phyloP scores from a whole-genome alignment of 176 grass and related monocot genomes.

The Oryza nivara region DNA sequence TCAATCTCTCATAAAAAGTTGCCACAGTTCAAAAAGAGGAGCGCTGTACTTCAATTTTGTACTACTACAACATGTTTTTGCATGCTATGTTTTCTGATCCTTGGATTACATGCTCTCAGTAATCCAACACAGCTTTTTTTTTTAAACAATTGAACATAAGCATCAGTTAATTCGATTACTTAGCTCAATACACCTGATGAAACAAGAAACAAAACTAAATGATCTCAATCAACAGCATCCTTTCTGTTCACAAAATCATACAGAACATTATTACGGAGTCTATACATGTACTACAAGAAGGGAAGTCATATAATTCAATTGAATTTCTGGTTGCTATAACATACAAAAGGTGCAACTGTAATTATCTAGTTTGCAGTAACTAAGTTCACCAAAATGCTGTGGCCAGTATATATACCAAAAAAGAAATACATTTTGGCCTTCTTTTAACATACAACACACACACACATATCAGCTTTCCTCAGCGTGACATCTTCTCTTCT shows the following conservation, averaged over 20 bases:
- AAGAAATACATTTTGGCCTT: conserved; percentile 71
- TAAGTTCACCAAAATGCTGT: conserved; percentile 58
- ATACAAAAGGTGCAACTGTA: conserved; percentile 63
- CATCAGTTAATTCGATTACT: not conserved
- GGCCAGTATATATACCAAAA: conserved; percentile 76
- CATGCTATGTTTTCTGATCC: not conserved
- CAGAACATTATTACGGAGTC: conserved; percentile 24
- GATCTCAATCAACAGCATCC: conserved; percentile 23
- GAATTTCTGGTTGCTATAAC: conserved; percentile 59
- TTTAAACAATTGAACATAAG: not conserved
- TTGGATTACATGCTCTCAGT: not conserved
- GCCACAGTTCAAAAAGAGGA: not conserved
- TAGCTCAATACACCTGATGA: not conserved
- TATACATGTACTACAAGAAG: conserved; percentile 42
- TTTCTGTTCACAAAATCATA: conserved; percentile 33
- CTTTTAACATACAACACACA: conserved; percentile 51
- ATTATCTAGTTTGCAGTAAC: conserved; percentile 64
- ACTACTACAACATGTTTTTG: not conserved
- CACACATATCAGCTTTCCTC: conserved; percentile 45
- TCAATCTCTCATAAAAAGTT: not conserved
- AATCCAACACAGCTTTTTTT: not conserved
- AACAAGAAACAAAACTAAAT: conserved; percentile 3
- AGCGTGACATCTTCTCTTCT: conserved; percentile 34
- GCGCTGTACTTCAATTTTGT: not conserved
- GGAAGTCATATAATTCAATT: conserved; percentile 46